Conservation (phyloP, 2,329 filamentous ascomycete species). For the Epichloe elymi region DNA sequence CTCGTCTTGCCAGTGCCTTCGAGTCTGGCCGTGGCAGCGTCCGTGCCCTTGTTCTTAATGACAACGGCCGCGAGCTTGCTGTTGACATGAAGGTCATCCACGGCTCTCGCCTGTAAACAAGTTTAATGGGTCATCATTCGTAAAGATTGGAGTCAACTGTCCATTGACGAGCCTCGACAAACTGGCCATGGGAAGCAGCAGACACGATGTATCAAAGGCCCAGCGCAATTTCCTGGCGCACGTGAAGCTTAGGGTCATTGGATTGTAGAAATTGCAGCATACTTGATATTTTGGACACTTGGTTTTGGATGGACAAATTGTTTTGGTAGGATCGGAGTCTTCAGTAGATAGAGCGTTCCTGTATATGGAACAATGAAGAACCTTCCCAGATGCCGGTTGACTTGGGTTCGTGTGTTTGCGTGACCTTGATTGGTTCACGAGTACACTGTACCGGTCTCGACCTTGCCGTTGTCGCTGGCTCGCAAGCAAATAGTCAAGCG, state of each 20-base stretch:
- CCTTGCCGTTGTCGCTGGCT: too few relatives aligned
- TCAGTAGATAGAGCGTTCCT: constrained; percentile 29
- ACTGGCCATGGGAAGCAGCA: neutral
- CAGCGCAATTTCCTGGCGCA: constrained; percentile 8
- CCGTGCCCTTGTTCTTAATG: constrained; percentile 89
- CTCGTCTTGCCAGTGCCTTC: constrained; percentile 71
- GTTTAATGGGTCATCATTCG: neutral
- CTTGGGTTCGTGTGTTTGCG: neutral
- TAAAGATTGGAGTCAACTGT: neutral
- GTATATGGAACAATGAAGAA: constrained; percentile 27
- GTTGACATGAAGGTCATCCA: constrained; percentile 99
- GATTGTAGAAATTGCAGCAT: constrained; percentile 13
- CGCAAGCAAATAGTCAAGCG: too few relatives aligned
- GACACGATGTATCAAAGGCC: neutral
- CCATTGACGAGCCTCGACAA: constrained; percentile 7
- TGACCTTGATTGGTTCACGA: neutral
- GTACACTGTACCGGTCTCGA: too few relatives aligned
- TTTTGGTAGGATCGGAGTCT: constrained; percentile 22
- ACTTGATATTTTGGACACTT: constrained; percentile 2
- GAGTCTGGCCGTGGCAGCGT: constrained; percentile 86
- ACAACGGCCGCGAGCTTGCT: constrained; percentile 83
- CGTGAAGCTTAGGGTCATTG: constrained; percentile 14
- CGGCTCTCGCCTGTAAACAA: constrained; percentile 49
- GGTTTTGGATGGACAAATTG: constrained; percentile 17
- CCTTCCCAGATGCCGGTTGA: constrained; percentile 9